These are phyloP conservation scores for Clitopilus hobsonii DNA, from an alignment of 768 basidiomycete species.

Conservation along the genomic window DNA sequence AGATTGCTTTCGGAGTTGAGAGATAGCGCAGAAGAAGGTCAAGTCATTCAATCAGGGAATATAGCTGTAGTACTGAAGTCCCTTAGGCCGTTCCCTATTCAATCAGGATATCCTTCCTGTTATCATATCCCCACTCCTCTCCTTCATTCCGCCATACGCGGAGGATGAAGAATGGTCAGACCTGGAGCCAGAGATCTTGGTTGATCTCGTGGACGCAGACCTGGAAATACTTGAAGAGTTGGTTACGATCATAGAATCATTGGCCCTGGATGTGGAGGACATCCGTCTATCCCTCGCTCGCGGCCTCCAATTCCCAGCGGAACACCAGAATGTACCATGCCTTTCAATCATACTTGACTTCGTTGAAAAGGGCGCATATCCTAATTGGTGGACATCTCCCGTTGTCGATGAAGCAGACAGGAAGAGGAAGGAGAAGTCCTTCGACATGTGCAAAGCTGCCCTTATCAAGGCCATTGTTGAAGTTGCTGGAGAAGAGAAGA, in stretches of 20 bases:
- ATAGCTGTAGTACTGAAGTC: not conserved
- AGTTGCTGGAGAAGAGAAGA: constrained; percentile 76
- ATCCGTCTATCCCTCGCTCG: constrained; percentile 69
- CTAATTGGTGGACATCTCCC: constrained; percentile 54
- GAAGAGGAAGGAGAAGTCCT: constrained; percentile 60
- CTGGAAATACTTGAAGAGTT: constrained; percentile 71
- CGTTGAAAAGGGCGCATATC: constrained; percentile 68
- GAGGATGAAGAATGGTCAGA: constrained; percentile 32
- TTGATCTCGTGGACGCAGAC: constrained; percentile 54
- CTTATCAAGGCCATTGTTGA: constrained; percentile 85
- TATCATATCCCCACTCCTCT: constrained; percentile 51
- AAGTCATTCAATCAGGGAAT: constrained; percentile 4
- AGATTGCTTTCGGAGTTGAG: constrained; percentile 67
- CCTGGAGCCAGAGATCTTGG: constrained; percentile 33
- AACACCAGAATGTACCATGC: constrained; percentile 53
- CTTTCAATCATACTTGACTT: constrained; percentile 65
- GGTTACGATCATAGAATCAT: constrained; percentile 72
- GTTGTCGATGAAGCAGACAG: constrained; percentile 44
- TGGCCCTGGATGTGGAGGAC: constrained; percentile 74
- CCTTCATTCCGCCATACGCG: constrained; percentile 55
- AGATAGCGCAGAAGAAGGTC: constrained; percentile 71
- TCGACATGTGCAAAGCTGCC: constrained; percentile 81
- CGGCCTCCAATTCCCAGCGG: constrained; percentile 52
- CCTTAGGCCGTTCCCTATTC: constrained; percentile 30
- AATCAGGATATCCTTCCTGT: constrained; percentile 60